Evolutionary conservation across 768 basidiomycete genomes (phyloP), one percentile per base, ranked within the genome.

Genomic region (Panus rudis): DNA sequence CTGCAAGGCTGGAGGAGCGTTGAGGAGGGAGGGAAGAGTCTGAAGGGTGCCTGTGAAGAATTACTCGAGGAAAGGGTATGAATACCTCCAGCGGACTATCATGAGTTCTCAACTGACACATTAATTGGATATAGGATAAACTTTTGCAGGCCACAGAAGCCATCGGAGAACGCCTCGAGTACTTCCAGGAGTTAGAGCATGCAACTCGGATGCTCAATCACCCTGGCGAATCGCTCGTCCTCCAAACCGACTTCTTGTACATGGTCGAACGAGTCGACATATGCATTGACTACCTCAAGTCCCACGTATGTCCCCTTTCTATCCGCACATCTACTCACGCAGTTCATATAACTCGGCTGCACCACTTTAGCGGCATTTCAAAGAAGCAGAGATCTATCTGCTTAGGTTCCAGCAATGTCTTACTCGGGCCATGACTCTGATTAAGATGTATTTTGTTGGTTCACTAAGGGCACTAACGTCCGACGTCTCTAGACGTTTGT

Each of bases 341-440:
- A 20, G 16, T 35, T 14, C 21, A 8, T 35, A 14, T 17, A 35
- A 35, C 33, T 35, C 10, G 21, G 10, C 33, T 31, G 2, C 19
- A 13, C 22, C 12, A 19, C 20, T 11, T 14, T 54, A 98, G 92
- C 78, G 90, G 50, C 82, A 92, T 60, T 99, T 83, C 66, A 76
- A 76, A 51, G 96, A 98, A 67, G 82, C 92, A 6, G 92, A 97
- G 54, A 70, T 99, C 16, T 97, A 96, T 61, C 69, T 96, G n/a
- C 73, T 99, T 23, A 81, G 96, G 19, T 98, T 93, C 64, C 94
- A 96, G 56, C 96, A 99, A 63, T 99, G 96, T 60, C 85, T 98
- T 78, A 96, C 92, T 0, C 80, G 96, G 21, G 87, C 91, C 8
- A 97, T 98, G 94, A 98, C 93, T 0, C 74, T 99, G 33, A 90